phyloP scores from a whole-genome alignment of 148 eudicot species.

The Cornus suecica region DNA sequence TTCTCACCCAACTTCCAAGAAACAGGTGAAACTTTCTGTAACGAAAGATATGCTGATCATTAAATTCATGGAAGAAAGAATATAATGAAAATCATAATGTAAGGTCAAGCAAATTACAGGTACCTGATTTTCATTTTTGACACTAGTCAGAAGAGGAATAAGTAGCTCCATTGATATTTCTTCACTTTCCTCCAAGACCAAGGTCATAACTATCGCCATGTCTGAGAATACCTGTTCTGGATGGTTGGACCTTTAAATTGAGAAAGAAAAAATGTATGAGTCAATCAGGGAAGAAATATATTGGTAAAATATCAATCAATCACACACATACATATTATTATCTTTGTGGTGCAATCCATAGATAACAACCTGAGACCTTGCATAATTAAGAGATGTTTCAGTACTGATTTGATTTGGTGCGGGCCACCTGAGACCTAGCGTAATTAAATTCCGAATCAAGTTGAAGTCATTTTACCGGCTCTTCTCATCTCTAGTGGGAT shows the following conservation, averaged over 20 bases:
- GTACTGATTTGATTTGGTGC: too few relatives aligned
- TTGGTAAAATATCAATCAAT: constrained; percentile 7
- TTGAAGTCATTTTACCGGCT: too few relatives aligned
- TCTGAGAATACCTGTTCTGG: constrained; percentile 45
- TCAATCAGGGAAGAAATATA: background rate
- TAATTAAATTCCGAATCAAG: too few relatives aligned
- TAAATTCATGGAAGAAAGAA: background rate
- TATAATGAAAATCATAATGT: background rate
- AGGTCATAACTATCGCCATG: constrained; percentile 75
- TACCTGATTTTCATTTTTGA: constrained; percentile 72
- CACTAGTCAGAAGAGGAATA: constrained; percentile 52
- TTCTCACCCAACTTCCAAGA: constrained; percentile 54
- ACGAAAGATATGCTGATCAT: background rate
- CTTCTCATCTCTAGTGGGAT: too few relatives aligned
- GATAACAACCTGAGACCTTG: too few relatives aligned
- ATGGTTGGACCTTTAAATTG: constrained; percentile 50
- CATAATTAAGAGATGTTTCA: too few relatives aligned
- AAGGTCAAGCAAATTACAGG: background rate
- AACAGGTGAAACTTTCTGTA: constrained; percentile 46
- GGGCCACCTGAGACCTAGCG: too few relatives aligned
- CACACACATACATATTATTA: background rate
- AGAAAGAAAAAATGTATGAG: constrained; percentile 7
- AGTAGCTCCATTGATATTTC: constrained; percentile 54
- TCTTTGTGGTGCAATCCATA: too few relatives aligned
- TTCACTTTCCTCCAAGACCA: constrained; percentile 72